Base-by-base conservation (phyloP, 2,329 filamentous ascomycete genomes). In the Bimuria novae-zelandiae region DNA sequence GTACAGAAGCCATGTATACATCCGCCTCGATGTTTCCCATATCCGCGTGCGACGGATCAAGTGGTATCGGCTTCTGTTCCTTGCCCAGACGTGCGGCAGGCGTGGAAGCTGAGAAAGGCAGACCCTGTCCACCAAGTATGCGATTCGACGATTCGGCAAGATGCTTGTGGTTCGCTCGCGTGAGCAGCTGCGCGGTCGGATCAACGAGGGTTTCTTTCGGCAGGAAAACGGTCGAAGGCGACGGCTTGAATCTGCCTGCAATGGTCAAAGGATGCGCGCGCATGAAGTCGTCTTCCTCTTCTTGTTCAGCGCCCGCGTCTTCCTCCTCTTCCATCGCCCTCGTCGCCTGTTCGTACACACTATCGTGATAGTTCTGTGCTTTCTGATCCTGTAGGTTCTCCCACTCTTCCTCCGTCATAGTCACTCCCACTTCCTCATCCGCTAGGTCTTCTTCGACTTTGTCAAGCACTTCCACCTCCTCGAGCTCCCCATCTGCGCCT, bases 21-120 rank as follows among this genome's bases (percentile, higher is more conserved):
- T 93, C 88, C 1, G 86, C 88, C 60, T 92, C 87, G 46, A 92
- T 89, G 49, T 89, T 83, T 2, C 81, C 82, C 88, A 93, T 90
- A 36, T 81, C 81, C 54, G 80, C 77, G 57, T 89, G 83, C 16
- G 81, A 80, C 0, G 88, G 84, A 49, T 85, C 80, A 39, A 92
- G 74, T 1, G 83, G 80, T 23, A 92, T 84, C 0, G 84, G 79
- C 56, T 82, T 84, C 76, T 90, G 89, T 14, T 82, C 80, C 27
- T 82, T 64, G 45, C 66, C 64, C n/a, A 76, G 27, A 76, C 82
- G 64, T 76, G 83, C 64, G 76, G 82, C 14, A 62, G 80, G 75
- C 0, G 89, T 87, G 2, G 89, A 92, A 1, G 86, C 86, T 1
- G 91, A 95, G 67, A 88, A 81, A 3, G 92, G 92, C 14, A 97